Base-by-base conservation (phyloP, 495 filamentous ascomycete species). In the Aspergillus indologenus region DNA sequence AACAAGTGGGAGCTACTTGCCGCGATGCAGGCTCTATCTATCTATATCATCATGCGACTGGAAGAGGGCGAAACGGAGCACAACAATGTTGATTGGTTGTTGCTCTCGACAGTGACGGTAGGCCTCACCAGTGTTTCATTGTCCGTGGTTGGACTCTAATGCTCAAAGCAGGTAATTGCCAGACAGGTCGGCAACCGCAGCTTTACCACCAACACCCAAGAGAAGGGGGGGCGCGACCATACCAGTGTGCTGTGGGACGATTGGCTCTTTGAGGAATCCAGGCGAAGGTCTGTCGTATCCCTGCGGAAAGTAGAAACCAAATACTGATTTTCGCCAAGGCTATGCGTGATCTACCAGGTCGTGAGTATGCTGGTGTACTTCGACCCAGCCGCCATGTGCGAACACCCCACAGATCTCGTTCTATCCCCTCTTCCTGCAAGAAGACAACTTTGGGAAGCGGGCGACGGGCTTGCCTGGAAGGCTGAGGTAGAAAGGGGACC, bases 361-460 rank as follows among this genome's bases (percentile, higher is more conserved):
- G 55, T 81, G 11, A 73, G 75, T 54, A 68, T 79, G 68, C 69
- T 81, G 7, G 61, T 78, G 21, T 76, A 72, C 55, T 79, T 81
- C 55, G 73, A 78, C 24, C 77, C 75, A 20, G 70, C 73, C 14
- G 45, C 65, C n/a, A 65, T 74, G 57, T 81, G 79, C 65, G 53
- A 67, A 21, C 54, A 73, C 23, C 69, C 66, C 31, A 51, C 60
- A 7, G 73, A 74, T 23, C 63, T 80, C 8, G 43, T 79, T 21
- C 42, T 81, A 18, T 75, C 75, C 45, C 76, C 75, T 20, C 61
- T 80, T n/a, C 79, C 79, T 19, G 69, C 74, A 3, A 73, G 69
- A 56, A 79, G 75, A 64, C 71, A 71, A 57, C 72, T 80, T 6
- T 81, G 79, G 79, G 76, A 80, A 68, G 76, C 79, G 56, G 51